Evolutionary conservation across 2,329 filamentous ascomycete genomes (phyloP), one percentile per base, ranked within the genome.

Genomic region (Emmonsiellopsis sp.): DNA sequence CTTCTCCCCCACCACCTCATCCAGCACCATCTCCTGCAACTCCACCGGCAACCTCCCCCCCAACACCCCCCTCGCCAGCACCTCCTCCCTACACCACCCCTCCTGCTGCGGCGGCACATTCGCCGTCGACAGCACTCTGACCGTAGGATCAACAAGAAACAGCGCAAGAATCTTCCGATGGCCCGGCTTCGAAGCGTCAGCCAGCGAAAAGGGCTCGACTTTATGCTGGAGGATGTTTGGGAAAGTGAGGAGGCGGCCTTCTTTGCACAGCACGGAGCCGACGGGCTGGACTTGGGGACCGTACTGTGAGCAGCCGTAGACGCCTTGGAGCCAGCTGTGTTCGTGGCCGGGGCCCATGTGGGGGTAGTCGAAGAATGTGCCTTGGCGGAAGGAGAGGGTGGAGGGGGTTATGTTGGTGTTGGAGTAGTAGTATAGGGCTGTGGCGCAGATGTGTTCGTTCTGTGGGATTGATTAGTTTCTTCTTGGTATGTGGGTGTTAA

Each of bases 371-470:
- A 72, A 61, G 0, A 61, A 55, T 3, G 20, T 26, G 20, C 20
- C 20, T n/a, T 76, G 77, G 7, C 74, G 76, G 61, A 85, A 83
- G 3, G 68, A 66, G 4, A 86, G 71, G 4, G 60, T 61, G 45
- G 72, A 74, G 1, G 77, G 70, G 0, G 77, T 78, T 48, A 85
- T 76, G 63, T 87, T 87, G 0, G 82, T 74, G 45, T 64, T 69
- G 55, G 83, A 79, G 58, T 80, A 81, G 64, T 83, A 83, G 65
- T 82, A 83, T 13, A 86, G 68, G 0, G 82, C 79, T 0, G 81
- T 82, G 0, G 81, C 81, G 57, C 76, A 77, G 38, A 87, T 84
- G 57, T 78, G 78, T 64, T 87, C 83, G 59, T 86, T 86, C 67
- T 71, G 41, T 20, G 15, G 37, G 20, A 5, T 26, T 26, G 20